phyloP scores from a whole-genome alignment of 148 eudicot genomes.

The Rhododendron williamsianum region DNA sequence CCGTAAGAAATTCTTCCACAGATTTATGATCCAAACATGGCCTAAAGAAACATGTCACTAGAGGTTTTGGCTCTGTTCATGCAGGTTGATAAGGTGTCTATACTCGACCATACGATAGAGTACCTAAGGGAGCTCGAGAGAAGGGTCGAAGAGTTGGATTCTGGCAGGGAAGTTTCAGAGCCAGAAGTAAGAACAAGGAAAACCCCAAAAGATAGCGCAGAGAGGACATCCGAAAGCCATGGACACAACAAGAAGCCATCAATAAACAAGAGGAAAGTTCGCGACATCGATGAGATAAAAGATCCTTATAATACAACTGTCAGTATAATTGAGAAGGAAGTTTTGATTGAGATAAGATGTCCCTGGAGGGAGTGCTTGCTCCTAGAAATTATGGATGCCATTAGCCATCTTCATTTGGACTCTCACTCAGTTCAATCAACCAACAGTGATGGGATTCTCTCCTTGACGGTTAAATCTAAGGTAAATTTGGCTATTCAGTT shows the following conservation, averaged over 20 bases:
- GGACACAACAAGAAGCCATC: slow-evolving; percentile 15
- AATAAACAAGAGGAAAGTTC: slow-evolving; percentile 38
- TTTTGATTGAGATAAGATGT: slow-evolving; percentile 43
- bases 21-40: background rate
- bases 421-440: slow-evolving; percentile 55
- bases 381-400: slow-evolving; percentile 44
- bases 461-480: slow-evolving; percentile 50
- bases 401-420: slow-evolving; percentile 48
- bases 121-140: slow-evolving; percentile 58
- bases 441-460: slow-evolving; percentile 44
- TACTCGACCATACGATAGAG: slow-evolving; percentile 64
- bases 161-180: slow-evolving; percentile 25
- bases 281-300: slow-evolving; percentile 17
- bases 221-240: slow-evolving; percentile 51
- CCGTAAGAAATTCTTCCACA: background rate
- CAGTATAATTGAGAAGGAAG: slow-evolving; percentile 36
- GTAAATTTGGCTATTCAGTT: slow-evolving; percentile 17
- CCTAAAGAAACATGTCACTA: background rate
- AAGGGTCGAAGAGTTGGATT: slow-evolving; percentile 43
- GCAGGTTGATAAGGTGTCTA: slow-evolving; percentile 67
- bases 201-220: slow-evolving; percentile 32
- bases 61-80: slow-evolving; percentile 8
- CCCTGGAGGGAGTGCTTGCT: slow-evolving; percentile 54
- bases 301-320: slow-evolving; percentile 31
- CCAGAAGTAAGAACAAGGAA: slow-evolving; percentile 27